Percentiles rank a stretch among this genome's conserved stretches.
Conservation (phyloP, 2,329 filamentous ascomycete species). For the Sclerotinia spermophila region DNA sequence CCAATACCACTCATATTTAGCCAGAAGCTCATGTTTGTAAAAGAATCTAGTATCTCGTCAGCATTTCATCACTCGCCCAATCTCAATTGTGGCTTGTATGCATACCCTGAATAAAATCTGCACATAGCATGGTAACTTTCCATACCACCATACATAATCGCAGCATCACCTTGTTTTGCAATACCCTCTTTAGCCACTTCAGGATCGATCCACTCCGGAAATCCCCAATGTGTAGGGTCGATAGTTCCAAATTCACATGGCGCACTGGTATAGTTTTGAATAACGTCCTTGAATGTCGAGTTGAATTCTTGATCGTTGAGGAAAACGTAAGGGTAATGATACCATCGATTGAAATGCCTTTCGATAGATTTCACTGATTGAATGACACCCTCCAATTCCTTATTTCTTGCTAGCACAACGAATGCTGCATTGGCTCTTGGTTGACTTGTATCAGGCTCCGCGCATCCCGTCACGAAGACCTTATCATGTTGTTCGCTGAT, state of each 20-base stretch:
- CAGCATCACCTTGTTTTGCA: conserved; percentile 90
- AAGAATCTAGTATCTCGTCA: conserved; percentile 63
- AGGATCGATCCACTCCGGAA: conserved; percentile 91
- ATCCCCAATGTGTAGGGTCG: conserved; percentile 88
- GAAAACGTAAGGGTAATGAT: conserved; percentile 97
- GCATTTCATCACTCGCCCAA: conserved; percentile 3
- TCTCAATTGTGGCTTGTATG: conserved; percentile 22
- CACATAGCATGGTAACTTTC: conserved; percentile 99
- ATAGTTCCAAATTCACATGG: conserved; percentile 93
- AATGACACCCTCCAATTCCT: conserved; percentile 92
- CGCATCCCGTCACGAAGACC: conserved; percentile 88
- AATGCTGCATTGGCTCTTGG: conserved; percentile 92
- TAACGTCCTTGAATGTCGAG: conserved; percentile 81
- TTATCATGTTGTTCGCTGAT: conserved; percentile 98
- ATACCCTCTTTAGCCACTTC: conserved; percentile 95
- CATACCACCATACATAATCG: conserved; percentile 99
- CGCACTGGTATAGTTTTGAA: conserved; percentile 85
- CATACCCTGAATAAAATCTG: conserved; percentile 94
- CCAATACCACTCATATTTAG: conserved; percentile 99
- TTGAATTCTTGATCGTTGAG: conserved; percentile 98
- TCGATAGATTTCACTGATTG: conserved; percentile 98
- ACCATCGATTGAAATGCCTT: conserved; percentile 98
- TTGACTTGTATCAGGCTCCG: conserved; percentile 71
- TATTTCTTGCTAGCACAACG: conserved; percentile 91
- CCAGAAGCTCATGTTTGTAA: conserved; percentile 90